phyloP scores from a whole-genome alignment of 352 stramenopile species.

The Phytopythium cucurbitacearum region DNA sequence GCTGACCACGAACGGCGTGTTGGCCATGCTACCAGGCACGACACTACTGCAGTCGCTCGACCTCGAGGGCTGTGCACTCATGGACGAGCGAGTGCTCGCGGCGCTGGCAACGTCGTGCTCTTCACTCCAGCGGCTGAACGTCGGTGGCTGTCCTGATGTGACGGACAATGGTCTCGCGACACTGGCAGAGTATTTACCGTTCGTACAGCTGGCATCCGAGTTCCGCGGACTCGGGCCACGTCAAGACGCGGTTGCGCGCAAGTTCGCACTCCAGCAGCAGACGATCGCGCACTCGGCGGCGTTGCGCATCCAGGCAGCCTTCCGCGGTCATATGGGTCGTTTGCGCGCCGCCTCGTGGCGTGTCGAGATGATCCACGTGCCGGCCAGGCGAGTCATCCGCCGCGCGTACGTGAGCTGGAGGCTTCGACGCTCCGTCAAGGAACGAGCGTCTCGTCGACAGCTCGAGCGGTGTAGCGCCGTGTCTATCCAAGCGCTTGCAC shows the following conservation, averaged over 20 bases:
- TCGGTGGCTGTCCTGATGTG: constrained; percentile 76
- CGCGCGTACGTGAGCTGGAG: constrained; percentile 45
- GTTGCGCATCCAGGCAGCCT: constrained; percentile 66
- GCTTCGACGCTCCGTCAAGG: constrained; percentile 32
- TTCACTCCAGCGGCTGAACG: constrained; percentile 58
- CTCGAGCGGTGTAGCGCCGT: constrained; percentile 29
- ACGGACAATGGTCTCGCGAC: constrained; percentile 65
- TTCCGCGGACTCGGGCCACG: constrained; percentile 67
- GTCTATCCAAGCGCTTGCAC: constrained; percentile 53
- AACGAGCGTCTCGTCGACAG: constrained; percentile 24
- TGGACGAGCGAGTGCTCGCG: constrained; percentile 69
- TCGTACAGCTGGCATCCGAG: constrained; percentile 39
- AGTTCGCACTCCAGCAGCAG: constrained; percentile 68
- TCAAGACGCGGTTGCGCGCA: constrained; percentile 44
- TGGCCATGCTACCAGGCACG: constrained; percentile 46
- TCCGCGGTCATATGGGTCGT: constrained; percentile 51
- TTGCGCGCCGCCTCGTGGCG: constrained; percentile 48
- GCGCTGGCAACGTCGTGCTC: constrained; percentile 46
- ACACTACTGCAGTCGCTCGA: constrained; percentile 57
- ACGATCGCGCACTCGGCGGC: constrained; percentile 70
- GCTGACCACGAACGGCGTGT: constrained; percentile 12
- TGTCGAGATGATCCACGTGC: constrained; percentile 43
- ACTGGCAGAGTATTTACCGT: constrained; percentile 66
- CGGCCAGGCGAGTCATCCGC: constrained; percentile 42
- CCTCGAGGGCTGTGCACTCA: constrained; percentile 58